A percentile compares a stretch with the other conserved stretches of the same genome.
These are phyloP conservation scores for Suillus brevipes DNA, from an alignment of 768 basidiomycete genomes.

Conservation along the genomic window DNA sequence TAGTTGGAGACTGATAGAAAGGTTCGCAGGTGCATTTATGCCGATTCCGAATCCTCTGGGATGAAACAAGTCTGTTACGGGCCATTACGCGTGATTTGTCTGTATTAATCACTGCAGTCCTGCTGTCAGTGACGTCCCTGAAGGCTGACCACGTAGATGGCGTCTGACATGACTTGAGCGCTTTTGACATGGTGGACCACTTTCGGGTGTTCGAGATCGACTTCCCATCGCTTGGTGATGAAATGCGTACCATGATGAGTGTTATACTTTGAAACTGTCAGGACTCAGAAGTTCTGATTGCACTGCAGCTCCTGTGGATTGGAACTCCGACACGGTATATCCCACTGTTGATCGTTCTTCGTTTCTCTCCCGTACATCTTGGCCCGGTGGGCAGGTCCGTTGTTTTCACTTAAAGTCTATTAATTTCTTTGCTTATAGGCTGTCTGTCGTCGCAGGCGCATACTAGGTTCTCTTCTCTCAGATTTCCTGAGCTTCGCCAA, in stretches of 20 bases:
- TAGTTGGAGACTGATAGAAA: background rate
- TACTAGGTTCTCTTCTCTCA: background rate
- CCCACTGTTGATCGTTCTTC: constrained; percentile 7
- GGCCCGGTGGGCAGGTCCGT: constrained; percentile 12
- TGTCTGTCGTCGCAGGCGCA: background rate
- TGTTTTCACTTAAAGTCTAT: constrained; percentile 15
- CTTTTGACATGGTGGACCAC: constrained; percentile 6
- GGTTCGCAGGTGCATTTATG: background rate
- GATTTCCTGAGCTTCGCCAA: background rate
- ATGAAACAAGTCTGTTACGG: background rate
- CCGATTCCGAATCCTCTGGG: background rate
- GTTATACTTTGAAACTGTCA: background rate
- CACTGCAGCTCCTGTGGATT: constrained; percentile 1
- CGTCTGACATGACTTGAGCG: constrained; percentile 10
- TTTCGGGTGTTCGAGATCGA: constrained; percentile 4
- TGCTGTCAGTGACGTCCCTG: constrained; percentile 2
- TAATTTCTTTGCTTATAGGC: constrained; percentile 15
- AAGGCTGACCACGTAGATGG: background rate
- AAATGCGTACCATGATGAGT: constrained; percentile 14
- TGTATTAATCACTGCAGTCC: background rate
- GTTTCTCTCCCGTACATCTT: constrained; percentile 11
- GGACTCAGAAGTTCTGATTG: background rate
- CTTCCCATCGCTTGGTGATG: background rate
- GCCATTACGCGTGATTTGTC: background rate
- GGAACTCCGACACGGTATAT: constrained; percentile 5